Base-by-base conservation (phyloP, 192 early-diverging fungal species). In the Coemansia sp. region DNA sequence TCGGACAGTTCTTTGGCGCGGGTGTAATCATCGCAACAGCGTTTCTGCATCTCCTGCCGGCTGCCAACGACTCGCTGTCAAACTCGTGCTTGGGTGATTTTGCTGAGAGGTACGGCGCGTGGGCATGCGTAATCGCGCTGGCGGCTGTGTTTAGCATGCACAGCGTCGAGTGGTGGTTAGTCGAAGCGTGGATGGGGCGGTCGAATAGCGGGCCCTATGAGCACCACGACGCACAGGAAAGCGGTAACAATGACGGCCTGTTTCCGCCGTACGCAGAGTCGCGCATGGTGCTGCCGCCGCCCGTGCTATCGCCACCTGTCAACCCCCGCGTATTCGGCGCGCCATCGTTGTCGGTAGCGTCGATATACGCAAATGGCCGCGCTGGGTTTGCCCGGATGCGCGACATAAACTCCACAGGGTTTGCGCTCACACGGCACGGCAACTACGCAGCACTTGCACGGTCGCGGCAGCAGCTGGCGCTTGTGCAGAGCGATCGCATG, bases 1-100 rank as follows among this genome's bases (percentile, higher is more conserved):
- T 71, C 21, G 75, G 71, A 0, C 78, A 82, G 63, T 82, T 82
- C 30, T 85, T 87, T 44, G 85, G 85, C n/a, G 75, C 84, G 1
- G 90, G 90, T 6, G 81, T 91, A 6, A 87, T 91, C 35, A 51
- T 90, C 6, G 81, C 89, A 0, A 91, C 89, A 4, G 84, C 83
- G 1, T 84, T 91, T 30, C 86, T 91, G 45, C 89, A 91, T 61
- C 80, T 90, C 83, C 63, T 90, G 0, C 86, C 87, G 0, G 61
- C 79, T 8, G 87, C 87, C 28, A 62, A 83, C 27, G 43, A 47
- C 1, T 70, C 75, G 10, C 81, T 90, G 21, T 67, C 76, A 3
- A 77, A 72, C 24, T 71, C 80, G 12, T 86, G 89, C 62, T 60
- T 84, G 21, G 70, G 56, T 0, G 42, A 54, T 14, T 88, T 83